A percentile compares a stretch with the other conserved stretches of the same genome.
These are phyloP conservation scores for Periconia macrospinosa DNA, from an alignment of 2,329 filamentous ascomycete species.

Conservation along the genomic window DNA sequence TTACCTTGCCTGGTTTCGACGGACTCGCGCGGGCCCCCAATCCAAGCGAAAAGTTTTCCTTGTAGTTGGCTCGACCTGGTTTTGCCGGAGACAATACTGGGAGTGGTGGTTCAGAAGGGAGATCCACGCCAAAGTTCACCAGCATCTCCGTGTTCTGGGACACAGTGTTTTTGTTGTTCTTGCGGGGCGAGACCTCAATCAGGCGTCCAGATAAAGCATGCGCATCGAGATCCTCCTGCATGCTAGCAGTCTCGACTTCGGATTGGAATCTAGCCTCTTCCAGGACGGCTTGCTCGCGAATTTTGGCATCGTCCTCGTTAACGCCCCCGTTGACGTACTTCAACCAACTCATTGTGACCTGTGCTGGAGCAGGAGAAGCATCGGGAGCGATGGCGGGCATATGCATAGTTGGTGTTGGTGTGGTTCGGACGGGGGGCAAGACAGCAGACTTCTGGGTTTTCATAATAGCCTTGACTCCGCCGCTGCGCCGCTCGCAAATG, in stretches of 20 bases:
- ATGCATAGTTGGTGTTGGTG: background rate
- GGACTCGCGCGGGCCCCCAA: background rate
- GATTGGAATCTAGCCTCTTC: conserved; percentile 8
- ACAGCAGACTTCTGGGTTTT: conserved; percentile 9
- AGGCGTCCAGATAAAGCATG: conserved; percentile 7
- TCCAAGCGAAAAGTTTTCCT: background rate
- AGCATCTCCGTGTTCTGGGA: conserved; percentile 19
- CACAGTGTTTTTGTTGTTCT: background rate
- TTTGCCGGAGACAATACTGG: background rate
- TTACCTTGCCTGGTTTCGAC: background rate
- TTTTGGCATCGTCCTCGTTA: conserved; percentile 22
- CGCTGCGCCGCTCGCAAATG: conserved; percentile 25
- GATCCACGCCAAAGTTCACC: conserved; percentile 16
- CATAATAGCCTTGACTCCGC: conserved; percentile 28
- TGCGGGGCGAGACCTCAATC: conserved; percentile 19
- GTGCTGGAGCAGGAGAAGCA: too few species aligned
- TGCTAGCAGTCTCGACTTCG: background rate
- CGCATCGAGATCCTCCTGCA: background rate
- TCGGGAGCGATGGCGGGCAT: conserved; percentile 1
- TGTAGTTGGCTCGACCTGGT: background rate
- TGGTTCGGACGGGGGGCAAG: background rate
- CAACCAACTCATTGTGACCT: conserved; percentile 5
- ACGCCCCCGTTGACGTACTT: conserved; percentile 22
- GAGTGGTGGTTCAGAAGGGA: too few species aligned
- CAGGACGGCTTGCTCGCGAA: conserved; percentile 13